phyloP scores from a whole-genome alignment of 169 alveolate species.

The Eimeria falciformis region DNA sequence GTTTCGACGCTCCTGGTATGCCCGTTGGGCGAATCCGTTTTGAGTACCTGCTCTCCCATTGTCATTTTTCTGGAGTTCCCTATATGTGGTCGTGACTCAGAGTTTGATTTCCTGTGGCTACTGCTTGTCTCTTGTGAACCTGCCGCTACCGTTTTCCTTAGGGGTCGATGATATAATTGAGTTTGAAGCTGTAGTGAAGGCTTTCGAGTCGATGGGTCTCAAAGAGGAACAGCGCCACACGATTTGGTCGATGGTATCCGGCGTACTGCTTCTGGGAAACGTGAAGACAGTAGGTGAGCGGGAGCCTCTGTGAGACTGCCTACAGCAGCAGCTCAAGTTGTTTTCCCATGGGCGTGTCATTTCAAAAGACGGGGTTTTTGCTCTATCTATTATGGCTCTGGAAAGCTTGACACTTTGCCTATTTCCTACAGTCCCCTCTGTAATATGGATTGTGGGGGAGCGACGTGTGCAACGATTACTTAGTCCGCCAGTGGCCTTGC shows the following conservation, averaged over 20 bases:
- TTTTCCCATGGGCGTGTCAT: no score
- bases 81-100: background rate
- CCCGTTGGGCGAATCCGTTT: background rate
- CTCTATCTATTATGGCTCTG: no score
- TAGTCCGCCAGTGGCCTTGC: no score
- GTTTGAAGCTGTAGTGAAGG: slow-evolving; percentile 92
- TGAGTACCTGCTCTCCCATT: no score
- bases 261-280: slow-evolving; percentile 96
- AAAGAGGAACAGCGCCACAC: slow-evolving; percentile 89
- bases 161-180: slow-evolving; percentile 95
- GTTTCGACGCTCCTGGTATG: slow-evolving; percentile 89
- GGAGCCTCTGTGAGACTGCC: background rate
- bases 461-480: no score
- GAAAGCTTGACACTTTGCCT: no score
- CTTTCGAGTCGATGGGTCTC: slow-evolving; percentile 94
- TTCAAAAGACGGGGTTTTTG: no score
- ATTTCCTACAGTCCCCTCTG: no score
- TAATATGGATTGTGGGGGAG: no score
- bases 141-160: background rate
- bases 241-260: slow-evolving; percentile 92
- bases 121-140: background rate
- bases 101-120: background rate
- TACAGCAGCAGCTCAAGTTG: no score
- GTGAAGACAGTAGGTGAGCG: slow-evolving; percentile 87
- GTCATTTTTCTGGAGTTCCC: background rate